phyloP scores from a whole-genome alignment of 345 rosid genomes.

The Sonneratia caseolaris region DNA sequence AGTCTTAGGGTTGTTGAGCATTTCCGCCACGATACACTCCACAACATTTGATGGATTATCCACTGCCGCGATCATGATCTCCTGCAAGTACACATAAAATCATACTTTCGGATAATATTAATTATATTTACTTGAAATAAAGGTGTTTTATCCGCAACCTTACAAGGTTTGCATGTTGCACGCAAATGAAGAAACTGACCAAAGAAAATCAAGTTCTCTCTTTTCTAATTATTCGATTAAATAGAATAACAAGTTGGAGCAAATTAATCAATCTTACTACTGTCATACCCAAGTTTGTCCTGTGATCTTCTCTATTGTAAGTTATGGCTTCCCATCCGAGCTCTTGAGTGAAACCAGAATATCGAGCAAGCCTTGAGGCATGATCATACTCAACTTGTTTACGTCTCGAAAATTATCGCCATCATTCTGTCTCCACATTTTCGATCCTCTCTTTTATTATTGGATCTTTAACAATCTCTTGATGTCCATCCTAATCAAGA shows the following conservation, averaged over 20 bases:
- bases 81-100: slow-evolving; percentile 18
- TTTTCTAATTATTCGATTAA: too few species aligned
- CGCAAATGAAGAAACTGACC: too few species aligned
- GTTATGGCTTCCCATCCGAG: slow-evolving; percentile 21
- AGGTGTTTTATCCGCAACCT: too few species aligned
- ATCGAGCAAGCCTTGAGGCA: slow-evolving; percentile 35
- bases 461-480: slow-evolving; percentile 30
- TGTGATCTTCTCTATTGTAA: slow-evolving; percentile 34
- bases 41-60: slow-evolving; percentile 44
- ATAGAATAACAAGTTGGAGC: too few species aligned
- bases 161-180: too few species aligned
- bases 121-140: too few species aligned
- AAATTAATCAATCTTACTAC: not conserved
- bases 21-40: slow-evolving; percentile 44
- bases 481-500: slow-evolving; percentile 49
- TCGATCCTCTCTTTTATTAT: slow-evolving; percentile 37
- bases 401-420: not conserved
- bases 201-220: too few species aligned
- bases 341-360: slow-evolving; percentile 28
- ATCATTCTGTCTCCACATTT: slow-evolving; percentile 12
- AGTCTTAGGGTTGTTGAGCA: slow-evolving; percentile 32
- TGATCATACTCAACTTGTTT: not conserved
- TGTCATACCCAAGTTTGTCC: slow-evolving; percentile 26
- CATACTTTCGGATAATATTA: too few species aligned
- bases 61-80: slow-evolving; percentile 27